Evolutionary conservation across 2,329 filamentous ascomycete species (phyloP).

Genomic region (Microsporum canis): DNA sequence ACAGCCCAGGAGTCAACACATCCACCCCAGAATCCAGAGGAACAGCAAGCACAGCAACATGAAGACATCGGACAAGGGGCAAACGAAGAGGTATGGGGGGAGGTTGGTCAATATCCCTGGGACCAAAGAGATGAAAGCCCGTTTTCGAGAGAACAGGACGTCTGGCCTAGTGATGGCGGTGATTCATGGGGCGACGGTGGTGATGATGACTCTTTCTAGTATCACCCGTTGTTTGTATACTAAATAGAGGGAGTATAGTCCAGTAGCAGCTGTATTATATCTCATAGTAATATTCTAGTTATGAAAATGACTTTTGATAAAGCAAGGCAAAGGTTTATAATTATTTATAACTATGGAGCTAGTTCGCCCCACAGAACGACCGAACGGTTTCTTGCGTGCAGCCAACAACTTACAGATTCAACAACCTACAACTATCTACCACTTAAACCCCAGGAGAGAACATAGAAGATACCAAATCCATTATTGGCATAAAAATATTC

Average conservation of each 20-base stretch:
- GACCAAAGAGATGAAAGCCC: conserved; percentile 7
- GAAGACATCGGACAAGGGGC: conserved; percentile 11
- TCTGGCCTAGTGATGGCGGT: conserved; percentile 6
- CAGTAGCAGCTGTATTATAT: background rate
- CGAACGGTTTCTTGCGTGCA: background rate
- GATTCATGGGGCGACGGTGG: background rate
- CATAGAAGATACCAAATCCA: background rate
- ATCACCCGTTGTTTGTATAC: background rate
- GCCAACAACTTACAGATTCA: background rate
- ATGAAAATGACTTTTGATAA: background rate
- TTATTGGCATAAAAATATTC: background rate
- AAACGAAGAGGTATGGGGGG: conserved; percentile 26
- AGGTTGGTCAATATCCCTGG: conserved; percentile 14
- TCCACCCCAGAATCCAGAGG: conserved; percentile 9
- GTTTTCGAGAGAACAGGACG: conserved; percentile 21
- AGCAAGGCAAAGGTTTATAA: background rate
- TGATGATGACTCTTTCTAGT: conserved; percentile 2
- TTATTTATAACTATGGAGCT: background rate
- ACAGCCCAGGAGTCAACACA: conserved; percentile 7
- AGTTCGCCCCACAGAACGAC: background rate
- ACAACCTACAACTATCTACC: background rate
- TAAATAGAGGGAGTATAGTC: background rate
- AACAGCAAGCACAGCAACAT: background rate
- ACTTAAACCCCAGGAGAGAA: background rate
- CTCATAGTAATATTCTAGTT: background rate